Conservation (phyloP, 2,329 filamentous ascomycete genomes). For the Penicillium italicum region DNA sequence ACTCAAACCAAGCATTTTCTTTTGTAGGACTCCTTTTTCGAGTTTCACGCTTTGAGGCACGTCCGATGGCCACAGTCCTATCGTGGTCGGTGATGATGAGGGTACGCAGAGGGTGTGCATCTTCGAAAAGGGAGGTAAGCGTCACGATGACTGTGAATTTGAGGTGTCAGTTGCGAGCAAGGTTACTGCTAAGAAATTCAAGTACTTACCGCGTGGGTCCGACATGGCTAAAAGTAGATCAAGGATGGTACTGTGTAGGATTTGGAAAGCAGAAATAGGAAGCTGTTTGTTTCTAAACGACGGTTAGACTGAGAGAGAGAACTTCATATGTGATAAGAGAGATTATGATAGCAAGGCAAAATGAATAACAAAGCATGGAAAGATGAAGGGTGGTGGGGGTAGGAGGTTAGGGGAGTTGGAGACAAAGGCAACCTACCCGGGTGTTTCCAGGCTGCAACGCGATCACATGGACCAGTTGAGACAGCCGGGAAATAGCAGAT, state of each 20-base stretch:
- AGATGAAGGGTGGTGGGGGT: neutral
- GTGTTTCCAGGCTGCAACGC: constrained; percentile 9
- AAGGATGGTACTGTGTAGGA: neutral
- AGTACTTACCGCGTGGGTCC: constrained; percentile 24
- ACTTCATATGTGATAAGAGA: neutral
- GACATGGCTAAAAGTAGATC: constrained; percentile 18
- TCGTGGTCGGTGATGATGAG: constrained; percentile 31
- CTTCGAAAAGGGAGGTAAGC: constrained; percentile 27
- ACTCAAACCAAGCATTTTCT: constrained; percentile 47
- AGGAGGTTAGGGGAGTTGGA: neutral
- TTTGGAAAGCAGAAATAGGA: neutral
- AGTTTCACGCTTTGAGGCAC: constrained; percentile 39
- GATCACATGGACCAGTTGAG: constrained; percentile 4
- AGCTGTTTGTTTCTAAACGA: neutral
- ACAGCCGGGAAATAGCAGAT: neutral
- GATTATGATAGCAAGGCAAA: neutral
- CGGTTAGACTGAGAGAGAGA: neutral
- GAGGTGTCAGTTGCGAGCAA: neutral
- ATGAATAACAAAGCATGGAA: neutral
- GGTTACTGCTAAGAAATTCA: neutral
- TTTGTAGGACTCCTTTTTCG: constrained; percentile 35
- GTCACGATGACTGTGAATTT: constrained; percentile 33
- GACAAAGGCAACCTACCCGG: constrained; percentile 6
- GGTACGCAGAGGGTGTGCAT: constrained; percentile 23
- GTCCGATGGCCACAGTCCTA: constrained; percentile 37